Evolutionary conservation across 2,329 filamentous ascomycete species (phyloP), one percentile per base, ranked within the genome.

Genomic region (Pezicula neosporulosa): DNA sequence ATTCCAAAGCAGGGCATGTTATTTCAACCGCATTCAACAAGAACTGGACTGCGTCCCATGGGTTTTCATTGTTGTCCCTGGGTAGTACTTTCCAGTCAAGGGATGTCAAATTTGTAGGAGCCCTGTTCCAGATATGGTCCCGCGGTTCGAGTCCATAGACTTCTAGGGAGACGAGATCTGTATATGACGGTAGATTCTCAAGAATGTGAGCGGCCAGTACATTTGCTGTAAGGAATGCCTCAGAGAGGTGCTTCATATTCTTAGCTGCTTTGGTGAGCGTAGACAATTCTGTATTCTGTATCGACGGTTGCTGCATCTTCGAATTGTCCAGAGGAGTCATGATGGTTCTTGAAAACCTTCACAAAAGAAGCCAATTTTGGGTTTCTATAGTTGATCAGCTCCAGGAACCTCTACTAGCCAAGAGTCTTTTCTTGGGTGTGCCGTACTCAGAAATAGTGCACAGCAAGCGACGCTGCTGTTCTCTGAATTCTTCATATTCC

Each of bases 21-120:
- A 47, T n/a, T 48, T 52, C 45, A 36, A 50, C 44, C 16, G 48
- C 49, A 38, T 54, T 54, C n/a, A 54, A 12, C 7, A 56, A 28
- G 24, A 47, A 48, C 3, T 18, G 13, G 12, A 35, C 38, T 7
- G 27, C 33, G 4, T 47, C 18, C 37, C 37, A 45, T 1, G 27
- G 27, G 21, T 19, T 35, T 13, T 18, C 6, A 2, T 42, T n/a
- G 15, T 4, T 18, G 4, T n/a, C n/a, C 30, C 18, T 15, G 7
- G 12, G 6, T 16, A 19, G 43, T 5, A 48, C 21, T 21, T 33
- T 38, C 52, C 52, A 57, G 10, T 38, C 37, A 1, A 57, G 48
- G 8, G 13, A 35, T 15, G 27, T 51, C 4, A 57, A 27, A 10
- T 48, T 3, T 7, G 44, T 47, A 13, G 38, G 24, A 8, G 18